Conservation (phyloP, 345 rosid genomes). For the Passiflora organensis region DNA sequence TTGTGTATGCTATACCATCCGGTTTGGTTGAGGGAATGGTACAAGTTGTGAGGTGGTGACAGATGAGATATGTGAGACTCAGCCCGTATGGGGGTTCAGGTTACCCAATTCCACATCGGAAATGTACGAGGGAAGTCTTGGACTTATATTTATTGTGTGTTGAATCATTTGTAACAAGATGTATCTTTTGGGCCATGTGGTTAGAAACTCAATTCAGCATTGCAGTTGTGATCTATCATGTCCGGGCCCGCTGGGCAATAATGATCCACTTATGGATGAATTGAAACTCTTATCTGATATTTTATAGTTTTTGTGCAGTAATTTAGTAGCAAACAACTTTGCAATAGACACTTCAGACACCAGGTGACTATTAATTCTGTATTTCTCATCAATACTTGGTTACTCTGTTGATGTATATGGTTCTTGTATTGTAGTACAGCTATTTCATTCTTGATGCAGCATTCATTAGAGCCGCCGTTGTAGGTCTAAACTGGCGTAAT, state of each 20-base stretch:
- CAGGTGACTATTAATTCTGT: conserved; percentile 32
- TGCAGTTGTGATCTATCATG: no score
- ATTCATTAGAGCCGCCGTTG: no score
- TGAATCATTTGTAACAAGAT: no score
- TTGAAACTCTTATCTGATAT: conserved; percentile 9
- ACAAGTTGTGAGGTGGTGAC: neutral
- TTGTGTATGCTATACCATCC: neutral
- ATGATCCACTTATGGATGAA: neutral
- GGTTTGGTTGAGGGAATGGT: neutral
- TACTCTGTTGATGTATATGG: neutral
- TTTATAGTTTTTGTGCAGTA: conserved; percentile 44
- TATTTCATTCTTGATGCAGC: neutral
- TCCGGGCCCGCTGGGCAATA: no score
- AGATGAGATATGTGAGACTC: neutral
- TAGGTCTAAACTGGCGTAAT: no score
- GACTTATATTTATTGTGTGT: neutral
- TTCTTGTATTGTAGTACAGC: neutral
- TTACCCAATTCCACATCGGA: neutral
- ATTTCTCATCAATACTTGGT: conserved; percentile 2
- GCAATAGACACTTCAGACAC: conserved; percentile 32
- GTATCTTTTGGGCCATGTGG: no score
- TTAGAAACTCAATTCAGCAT: no score
- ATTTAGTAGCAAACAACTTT: conserved; percentile 68
- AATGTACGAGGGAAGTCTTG: neutral
- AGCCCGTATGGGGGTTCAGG: neutral